Evolutionary conservation across 805 yeast species (phyloP), one percentile per base, ranked within the genome.

Genomic region (Ogataea polymorpha): DNA sequence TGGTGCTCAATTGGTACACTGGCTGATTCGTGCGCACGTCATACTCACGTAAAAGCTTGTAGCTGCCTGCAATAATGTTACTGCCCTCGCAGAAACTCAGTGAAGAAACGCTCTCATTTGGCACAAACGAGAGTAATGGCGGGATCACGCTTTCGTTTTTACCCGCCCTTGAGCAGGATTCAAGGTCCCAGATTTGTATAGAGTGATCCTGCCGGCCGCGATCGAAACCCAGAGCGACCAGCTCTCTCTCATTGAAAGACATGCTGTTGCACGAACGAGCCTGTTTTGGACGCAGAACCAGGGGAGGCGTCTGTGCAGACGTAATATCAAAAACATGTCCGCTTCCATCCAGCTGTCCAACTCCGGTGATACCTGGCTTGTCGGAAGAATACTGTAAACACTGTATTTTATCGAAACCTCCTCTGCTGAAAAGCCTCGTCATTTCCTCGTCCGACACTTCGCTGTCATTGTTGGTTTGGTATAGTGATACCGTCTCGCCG

Each of bases 151-250:
- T 77, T 24, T 75, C 76, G 43, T 72, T 72, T 16, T 68, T 68
- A 37, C 72, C 66, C 32, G 60, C 61, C 34, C 68, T 61, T 1
- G 77, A 66, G 46, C 78, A 82, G 50, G 79, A 80, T 41, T 75
- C 77, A 3, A 86, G 68, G 56, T 87, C 88, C 90, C 93, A 90
- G 4, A 90, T 70, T 49, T 84, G 84, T 32, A 90, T 64, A 16
- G 91, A 80, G 44, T 79, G 76, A 52, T 86, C 95, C 48, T 78
- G 86, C 39, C 89, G 71, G 15, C 83, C 82, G 49, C 86, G 77
- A 48, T 88, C 96, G 43, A 82, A 73, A 1, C 95, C 96, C 26
- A 82, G 77, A 0, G 87, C 96, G 4, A 89, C 67, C 23, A 84
- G 60, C 1, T 84, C 84, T 23, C 70, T 67, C 18, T 71, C 66